These are phyloP conservation scores for Haplosporangium gracile DNA, from an alignment of 192 early-diverging fungal genomes.

Conservation along the genomic window DNA sequence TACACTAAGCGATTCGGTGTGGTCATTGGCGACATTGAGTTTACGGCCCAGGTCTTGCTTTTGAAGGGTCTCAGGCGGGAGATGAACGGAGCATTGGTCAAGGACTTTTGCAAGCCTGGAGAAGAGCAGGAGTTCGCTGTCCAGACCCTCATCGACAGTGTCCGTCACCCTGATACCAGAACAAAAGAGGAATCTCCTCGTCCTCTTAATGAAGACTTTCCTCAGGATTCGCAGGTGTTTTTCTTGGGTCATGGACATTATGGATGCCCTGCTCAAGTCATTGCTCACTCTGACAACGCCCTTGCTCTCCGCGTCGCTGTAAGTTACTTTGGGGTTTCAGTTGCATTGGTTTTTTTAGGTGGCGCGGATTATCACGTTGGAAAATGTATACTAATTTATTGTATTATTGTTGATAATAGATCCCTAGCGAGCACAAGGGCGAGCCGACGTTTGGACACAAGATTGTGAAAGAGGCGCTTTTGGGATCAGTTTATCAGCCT, in stretches of 20 bases:
- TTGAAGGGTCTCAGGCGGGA: constrained; percentile 73
- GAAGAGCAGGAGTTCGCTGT: constrained; percentile 66
- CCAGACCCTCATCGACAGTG: constrained; percentile 70
- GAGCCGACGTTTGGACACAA: constrained; percentile 65
- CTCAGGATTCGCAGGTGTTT: constrained; percentile 77
- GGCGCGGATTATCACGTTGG: too few relatives aligned
- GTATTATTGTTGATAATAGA: constrained; percentile 13
- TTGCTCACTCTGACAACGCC: constrained; percentile 62
- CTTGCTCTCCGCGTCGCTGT: constrained; percentile 62
- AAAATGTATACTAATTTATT: neutral
- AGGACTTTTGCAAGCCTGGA: constrained; percentile 72
- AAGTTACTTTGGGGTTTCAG: neutral
- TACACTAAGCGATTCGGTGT: constrained; percentile 82
- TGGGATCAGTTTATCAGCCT: constrained; percentile 52
- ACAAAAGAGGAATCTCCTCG: constrained; percentile 78
- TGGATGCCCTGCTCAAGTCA: constrained; percentile 79
- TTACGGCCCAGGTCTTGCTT: constrained; percentile 67
- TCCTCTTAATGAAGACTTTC: constrained; percentile 80
- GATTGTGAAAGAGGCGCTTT: constrained; percentile 54
- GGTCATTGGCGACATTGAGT: constrained; percentile 76
- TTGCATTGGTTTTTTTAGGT: neutral
- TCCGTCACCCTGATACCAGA: constrained; percentile 78
- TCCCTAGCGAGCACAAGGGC: constrained; percentile 22
- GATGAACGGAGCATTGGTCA: constrained; percentile 79
- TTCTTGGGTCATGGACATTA: constrained; percentile 84